Conservation (phyloP, 495 filamentous ascomycete species). For the Xanthoparmelia taractica region DNA sequence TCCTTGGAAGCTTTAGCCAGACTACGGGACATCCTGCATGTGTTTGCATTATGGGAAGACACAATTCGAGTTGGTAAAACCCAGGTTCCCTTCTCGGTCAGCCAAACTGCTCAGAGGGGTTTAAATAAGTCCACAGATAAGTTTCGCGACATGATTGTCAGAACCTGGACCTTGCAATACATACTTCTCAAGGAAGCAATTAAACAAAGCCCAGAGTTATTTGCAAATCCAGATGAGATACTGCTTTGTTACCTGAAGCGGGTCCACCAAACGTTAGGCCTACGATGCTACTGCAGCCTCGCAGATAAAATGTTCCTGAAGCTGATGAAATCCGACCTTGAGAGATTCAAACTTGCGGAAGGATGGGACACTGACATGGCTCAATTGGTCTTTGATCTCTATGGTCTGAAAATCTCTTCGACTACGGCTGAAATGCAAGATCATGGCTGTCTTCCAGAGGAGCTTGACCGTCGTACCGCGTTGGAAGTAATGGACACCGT, state of each 20-base stretch:
- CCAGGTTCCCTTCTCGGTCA: constrained; percentile 36
- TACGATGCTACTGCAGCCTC: constrained; percentile 77
- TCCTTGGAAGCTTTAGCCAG: constrained; percentile 61
- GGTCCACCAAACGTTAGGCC: constrained; percentile 77
- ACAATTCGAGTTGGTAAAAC: constrained; percentile 65
- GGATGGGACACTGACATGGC: constrained; percentile 71
- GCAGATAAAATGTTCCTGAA: constrained; percentile 81
- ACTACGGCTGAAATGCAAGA: constrained; percentile 60
- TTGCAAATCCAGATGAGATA: constrained; percentile 57
- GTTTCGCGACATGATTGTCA: constrained; percentile 81
- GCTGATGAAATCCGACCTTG: constrained; percentile 73
- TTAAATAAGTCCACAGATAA: constrained; percentile 54
- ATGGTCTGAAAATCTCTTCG: constrained; percentile 71
- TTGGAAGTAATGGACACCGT: constrained; percentile 75
- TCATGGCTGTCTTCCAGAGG: constrained; percentile 66
- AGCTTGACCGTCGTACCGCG: constrained; percentile 67
- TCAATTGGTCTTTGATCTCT: constrained; percentile 81
- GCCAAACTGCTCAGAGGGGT: constrained; percentile 37
- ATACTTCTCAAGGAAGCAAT: constrained; percentile 68
- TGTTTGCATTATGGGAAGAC: constrained; percentile 73
- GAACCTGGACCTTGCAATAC: constrained; percentile 75
- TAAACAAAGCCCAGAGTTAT: constrained; percentile 53
- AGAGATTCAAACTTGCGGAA: constrained; percentile 53
- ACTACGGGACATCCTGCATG: constrained; percentile 64
- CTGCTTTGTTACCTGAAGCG: constrained; percentile 64